phyloP scores from a whole-genome alignment of 345 rosid genomes.

The Mangifera indica region DNA sequence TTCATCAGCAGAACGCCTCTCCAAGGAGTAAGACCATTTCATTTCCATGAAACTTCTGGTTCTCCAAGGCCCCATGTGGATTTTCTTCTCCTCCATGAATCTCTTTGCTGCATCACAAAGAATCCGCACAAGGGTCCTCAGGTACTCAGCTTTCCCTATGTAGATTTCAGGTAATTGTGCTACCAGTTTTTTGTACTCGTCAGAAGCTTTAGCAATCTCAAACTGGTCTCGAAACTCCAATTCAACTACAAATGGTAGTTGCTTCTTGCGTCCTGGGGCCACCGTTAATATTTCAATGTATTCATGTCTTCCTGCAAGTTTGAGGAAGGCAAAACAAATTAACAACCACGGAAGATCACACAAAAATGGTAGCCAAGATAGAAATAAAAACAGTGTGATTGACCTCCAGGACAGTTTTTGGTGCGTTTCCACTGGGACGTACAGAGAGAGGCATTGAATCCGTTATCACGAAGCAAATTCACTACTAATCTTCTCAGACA shows the following conservation, averaged over 20 bases:
- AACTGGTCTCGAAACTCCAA: slow-evolving; percentile 48
- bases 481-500: slow-evolving; percentile 39
- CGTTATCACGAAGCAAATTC: slow-evolving; percentile 28
- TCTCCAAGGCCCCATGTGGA: slow-evolving; percentile 51
- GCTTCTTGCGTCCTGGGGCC: slow-evolving; percentile 38
- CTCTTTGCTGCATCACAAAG: slow-evolving; percentile 41
- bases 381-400: not conserved
- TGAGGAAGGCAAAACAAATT: not conserved
- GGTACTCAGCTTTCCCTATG: slow-evolving; percentile 40
- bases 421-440: slow-evolving; percentile 46
- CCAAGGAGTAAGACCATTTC: slow-evolving; percentile 43
- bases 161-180: slow-evolving; percentile 37
- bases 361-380: not conserved
- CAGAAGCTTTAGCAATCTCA: slow-evolving; percentile 41
- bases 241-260: slow-evolving; percentile 35
- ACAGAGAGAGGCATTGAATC: slow-evolving; percentile 35
- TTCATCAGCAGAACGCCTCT: not conserved
- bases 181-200: slow-evolving; percentile 35
- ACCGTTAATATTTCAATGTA: slow-evolving; percentile 34
- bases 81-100: slow-evolving; percentile 49
- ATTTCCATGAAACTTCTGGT: slow-evolving; percentile 51
- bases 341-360: not conserved
- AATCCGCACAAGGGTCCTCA: slow-evolving; percentile 32
- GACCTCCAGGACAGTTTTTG: slow-evolving; percentile 44
- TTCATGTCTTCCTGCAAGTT: slow-evolving; percentile 37